These are phyloP conservation scores for Neofusicoccum sp. DNA, from an alignment of 2,329 filamentous ascomycete genomes.

Conservation along the genomic window DNA sequence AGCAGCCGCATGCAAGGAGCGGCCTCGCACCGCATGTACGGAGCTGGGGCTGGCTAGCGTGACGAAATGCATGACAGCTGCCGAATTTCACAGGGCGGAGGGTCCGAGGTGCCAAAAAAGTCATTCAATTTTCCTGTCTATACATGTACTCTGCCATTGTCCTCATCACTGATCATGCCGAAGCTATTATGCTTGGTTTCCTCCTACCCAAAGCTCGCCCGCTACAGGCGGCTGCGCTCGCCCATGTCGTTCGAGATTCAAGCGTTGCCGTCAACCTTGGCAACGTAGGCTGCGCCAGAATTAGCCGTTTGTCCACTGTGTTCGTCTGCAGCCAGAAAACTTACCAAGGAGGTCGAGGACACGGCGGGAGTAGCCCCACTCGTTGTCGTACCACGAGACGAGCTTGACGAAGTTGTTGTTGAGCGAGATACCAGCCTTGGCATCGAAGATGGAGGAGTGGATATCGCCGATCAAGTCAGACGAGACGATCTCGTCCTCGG, in stretches of 20 bases:
- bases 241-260: constrained; percentile 30
- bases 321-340: neutral
- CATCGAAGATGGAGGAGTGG: constrained; percentile 97
- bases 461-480: constrained; percentile 89
- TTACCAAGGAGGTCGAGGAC: constrained; percentile 49
- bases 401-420: constrained; percentile 99
- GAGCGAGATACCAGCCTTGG: constrained; percentile 97
- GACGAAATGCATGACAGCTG: no score
- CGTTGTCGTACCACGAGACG: constrained; percentile 98
- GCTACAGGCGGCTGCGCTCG: constrained; percentile 1
- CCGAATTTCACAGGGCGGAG: no score
- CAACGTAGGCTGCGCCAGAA: constrained; percentile 32
- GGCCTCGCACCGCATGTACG: neutral
- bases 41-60: neutral
- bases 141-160: neutral
- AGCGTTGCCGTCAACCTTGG: constrained; percentile 44
- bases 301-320: neutral
- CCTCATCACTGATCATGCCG: constrained; percentile 14
- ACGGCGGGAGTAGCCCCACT: constrained; percentile 79
- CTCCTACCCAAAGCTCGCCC: neutral
- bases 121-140: constrained; percentile 16
- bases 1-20: neutral
- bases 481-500: constrained; percentile 95
- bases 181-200: constrained; percentile 15
- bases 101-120: neutral